These are phyloP conservation scores for Kuraishia ogatae DNA, from an alignment of 805 yeast species.

Conservation along the genomic window DNA sequence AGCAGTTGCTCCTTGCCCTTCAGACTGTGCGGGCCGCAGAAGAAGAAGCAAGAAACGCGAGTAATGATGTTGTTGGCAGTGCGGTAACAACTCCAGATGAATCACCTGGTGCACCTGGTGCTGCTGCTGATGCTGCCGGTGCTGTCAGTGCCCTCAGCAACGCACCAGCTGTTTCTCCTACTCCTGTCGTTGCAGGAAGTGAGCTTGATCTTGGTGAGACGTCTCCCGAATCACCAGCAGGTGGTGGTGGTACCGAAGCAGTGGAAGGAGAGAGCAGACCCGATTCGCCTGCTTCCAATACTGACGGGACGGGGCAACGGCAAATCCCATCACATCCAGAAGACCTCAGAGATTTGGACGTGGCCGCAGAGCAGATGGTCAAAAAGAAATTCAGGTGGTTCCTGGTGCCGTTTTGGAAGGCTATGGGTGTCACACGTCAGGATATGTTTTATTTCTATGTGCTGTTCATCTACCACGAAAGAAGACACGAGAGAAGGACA, in stretches of 20 bases:
- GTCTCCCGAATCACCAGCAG: not conserved
- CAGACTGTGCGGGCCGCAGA: conserved; percentile 9
- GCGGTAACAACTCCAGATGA: too few relatives aligned
- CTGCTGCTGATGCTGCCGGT: not conserved
- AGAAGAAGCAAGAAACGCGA: not conserved
- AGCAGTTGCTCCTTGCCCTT: conserved; percentile 15
- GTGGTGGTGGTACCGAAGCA: conserved; percentile 3
- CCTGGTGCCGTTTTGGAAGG: conserved; percentile 36
- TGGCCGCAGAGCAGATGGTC: conserved; percentile 31
- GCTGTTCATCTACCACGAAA: conserved; percentile 21
- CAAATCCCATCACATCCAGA: conserved; percentile 31
- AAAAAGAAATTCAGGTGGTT: conserved; percentile 14
- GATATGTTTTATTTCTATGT: conserved; percentile 49
- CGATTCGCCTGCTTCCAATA: not conserved
- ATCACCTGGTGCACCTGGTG: too few relatives aligned
- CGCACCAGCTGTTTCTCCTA: not conserved
- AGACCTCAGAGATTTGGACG: conserved; percentile 36
- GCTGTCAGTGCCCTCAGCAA: not conserved
- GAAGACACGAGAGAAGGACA: conserved; percentile 14
- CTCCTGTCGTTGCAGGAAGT: not conserved
- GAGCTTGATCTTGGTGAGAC: conserved; percentile 7
- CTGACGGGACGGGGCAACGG: conserved; percentile 11
- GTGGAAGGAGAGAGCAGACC: conserved; percentile 4
- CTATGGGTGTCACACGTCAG: conserved; percentile 43
- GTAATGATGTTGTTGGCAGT: too few relatives aligned